Percentiles rank a stretch among this genome's conserved stretches.
These are phyloP conservation scores for Acanthamoeba lenticulata DNA, from an alignment of 208 protist genomes.

Conservation along the genomic window DNA sequence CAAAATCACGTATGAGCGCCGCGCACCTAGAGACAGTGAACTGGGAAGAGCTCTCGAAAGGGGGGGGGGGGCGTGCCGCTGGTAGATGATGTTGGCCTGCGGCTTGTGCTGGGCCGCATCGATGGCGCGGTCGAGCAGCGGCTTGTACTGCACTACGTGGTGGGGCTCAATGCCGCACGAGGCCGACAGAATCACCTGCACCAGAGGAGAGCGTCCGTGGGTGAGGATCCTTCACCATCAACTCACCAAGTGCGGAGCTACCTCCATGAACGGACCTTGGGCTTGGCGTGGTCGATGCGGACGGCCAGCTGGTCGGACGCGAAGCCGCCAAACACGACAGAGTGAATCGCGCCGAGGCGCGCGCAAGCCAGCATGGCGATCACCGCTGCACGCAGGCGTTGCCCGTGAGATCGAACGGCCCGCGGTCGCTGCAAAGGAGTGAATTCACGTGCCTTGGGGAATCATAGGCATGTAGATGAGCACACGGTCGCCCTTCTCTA, in stretches of 20 bases:
- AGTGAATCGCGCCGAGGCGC: constrained; percentile 65
- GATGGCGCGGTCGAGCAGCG: constrained; percentile 63
- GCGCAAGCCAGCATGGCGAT: constrained; percentile 70
- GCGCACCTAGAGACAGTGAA: too few relatives aligned
- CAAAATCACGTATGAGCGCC: background rate
- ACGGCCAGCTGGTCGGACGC: constrained; percentile 66
- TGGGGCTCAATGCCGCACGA: constrained; percentile 56
- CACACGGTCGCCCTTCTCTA: constrained; percentile 58
- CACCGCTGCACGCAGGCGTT: background rate
- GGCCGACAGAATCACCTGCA: constrained; percentile 34
- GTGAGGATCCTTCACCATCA: background rate
- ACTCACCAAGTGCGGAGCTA: background rate
- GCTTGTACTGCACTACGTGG: constrained; percentile 68
- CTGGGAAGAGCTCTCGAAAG: background rate
- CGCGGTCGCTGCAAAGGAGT: background rate
- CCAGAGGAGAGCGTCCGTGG: too few relatives aligned
- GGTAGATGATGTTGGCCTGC: background rate
- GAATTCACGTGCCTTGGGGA: background rate
- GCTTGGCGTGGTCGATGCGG: constrained; percentile 59
- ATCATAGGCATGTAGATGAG: constrained; percentile 73
- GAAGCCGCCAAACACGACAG: constrained; percentile 78
- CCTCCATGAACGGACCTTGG: constrained; percentile 3
- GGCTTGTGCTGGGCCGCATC: constrained; percentile 15
- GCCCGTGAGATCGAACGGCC: background rate
- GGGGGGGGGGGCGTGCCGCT: background rate